Base-by-base conservation (phyloP, 2,329 filamentous ascomycete genomes). In the Calonectria henricotiae region DNA sequence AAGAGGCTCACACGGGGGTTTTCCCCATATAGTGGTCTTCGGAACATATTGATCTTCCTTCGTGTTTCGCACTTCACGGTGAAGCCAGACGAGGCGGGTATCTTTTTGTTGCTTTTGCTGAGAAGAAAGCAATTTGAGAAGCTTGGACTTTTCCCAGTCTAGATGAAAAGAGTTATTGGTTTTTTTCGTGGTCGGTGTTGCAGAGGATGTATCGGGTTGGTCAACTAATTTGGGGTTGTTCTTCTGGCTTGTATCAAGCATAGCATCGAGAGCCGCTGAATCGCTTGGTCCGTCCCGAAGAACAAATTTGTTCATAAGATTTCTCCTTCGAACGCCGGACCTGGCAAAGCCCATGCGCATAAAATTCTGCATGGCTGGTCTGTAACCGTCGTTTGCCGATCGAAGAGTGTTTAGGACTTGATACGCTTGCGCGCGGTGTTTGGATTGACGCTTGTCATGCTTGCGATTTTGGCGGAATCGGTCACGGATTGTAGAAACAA, bases 261-360 rank as follows among this genome's bases (percentile, higher is more conserved):
- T 69, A 5, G 77, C 70, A 25, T 86, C 82, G 2, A 90, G 77
- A 13, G 83, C 82, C 3, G 80, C 74, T 1, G 85, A 82, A 75
- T 86, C 80, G 35, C 74, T 73, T 0, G 86, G 84, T 2, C 84
- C 78, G 6, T 82, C 78, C 0, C 76, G 73, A 3, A 72, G 74
- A 66, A 84, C 71, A 70, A 89, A 80, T 0, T 82, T 73, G 0
- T 79, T 72, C 44, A 88, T 72, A 2, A 92, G 82, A 62, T 85
- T 77, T 15, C 87, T 85, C 49, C 89, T 84, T 39, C 87, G 82
- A 66, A 82, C 83, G 20, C 90, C 90, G 0, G 79, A 74, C 35
- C 89, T 84, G 7, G 88, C 90, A 74, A 90, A 90, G 1, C 84
- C 86, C 23, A 84, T 77, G 49, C 82, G 74, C 37, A 90, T 81